Percentiles rank a stretch among this genome's conserved stretches.
Evolutionary conservation across 2,329 filamentous ascomycete species (phyloP).

Genomic region (Ophiocordyceps camponoti-leonardi): DNA sequence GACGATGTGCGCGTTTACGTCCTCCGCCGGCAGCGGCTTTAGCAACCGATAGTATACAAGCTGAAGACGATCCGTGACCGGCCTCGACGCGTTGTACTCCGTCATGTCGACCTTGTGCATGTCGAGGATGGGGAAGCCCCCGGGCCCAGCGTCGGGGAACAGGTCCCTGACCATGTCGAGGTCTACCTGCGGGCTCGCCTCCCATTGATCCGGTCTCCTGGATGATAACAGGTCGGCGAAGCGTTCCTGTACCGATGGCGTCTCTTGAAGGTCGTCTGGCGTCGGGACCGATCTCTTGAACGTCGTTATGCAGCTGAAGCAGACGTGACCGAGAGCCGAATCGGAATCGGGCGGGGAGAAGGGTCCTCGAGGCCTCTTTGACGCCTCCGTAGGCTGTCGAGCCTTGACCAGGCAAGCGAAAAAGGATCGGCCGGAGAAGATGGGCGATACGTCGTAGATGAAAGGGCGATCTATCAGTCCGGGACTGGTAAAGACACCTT

Average conservation of each 20-base stretch:
- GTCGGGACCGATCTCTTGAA: conserved; percentile 26
- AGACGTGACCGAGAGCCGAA: conserved; percentile 21
- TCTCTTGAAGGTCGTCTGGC: conserved; percentile 20
- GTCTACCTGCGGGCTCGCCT: conserved; percentile 26
- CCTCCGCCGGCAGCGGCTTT: conserved; percentile 20
- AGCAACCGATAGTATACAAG: conserved; percentile 31
- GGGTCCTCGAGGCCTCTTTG: conserved; percentile 15
- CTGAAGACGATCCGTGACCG: conserved; percentile 27
- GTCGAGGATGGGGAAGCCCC: conserved; percentile 30
- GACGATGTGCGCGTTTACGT: conserved; percentile 26
- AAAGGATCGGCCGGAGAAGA: conserved; percentile 29
- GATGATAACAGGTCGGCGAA: conserved; percentile 22
- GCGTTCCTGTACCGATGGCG: conserved; percentile 20
- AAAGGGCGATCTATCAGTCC: conserved; percentile 32
- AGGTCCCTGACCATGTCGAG: conserved; percentile 19
- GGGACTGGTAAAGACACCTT: conserved; percentile 34
- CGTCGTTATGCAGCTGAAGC: conserved; percentile 33
- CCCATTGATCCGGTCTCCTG: conserved; percentile 23
- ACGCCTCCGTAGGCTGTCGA: conserved; percentile 25
- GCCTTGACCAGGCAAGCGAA: conserved; percentile 30
- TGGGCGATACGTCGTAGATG: conserved; percentile 28
- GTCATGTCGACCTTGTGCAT: conserved; percentile 38
- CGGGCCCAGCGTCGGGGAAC: conserved; percentile 19
- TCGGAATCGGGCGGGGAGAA: conserved; percentile 22
- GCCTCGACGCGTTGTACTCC: conserved; percentile 22